Percentiles rank a stretch among this genome's conserved stretches.
Conservation (phyloP, 495 filamentous ascomycete species). For the Aspergillus ostianus region DNA sequence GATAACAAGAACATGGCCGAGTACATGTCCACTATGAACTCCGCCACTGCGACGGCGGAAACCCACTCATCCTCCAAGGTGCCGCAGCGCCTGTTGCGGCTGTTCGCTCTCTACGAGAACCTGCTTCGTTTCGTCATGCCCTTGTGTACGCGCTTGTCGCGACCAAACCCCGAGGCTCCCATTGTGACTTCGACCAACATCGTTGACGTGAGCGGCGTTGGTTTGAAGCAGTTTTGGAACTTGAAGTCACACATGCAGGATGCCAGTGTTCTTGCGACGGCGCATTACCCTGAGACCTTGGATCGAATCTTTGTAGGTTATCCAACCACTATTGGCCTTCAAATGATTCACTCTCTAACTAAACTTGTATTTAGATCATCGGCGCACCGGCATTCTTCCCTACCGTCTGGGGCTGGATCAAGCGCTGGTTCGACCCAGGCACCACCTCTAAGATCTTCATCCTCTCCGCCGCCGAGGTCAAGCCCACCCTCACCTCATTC, state of each 20-base stretch:
- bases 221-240: conserved; percentile 91
- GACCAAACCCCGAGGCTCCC: conserved; percentile 69
- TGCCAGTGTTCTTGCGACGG: conserved; percentile 79
- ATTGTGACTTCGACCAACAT: conserved; percentile 88
- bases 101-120: conserved; percentile 89
- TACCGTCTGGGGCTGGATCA: conserved; percentile 93
- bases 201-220: conserved; percentile 80
- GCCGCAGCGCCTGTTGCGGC: conserved; percentile 67
- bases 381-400: conserved; percentile 89
- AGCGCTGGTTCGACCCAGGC: conserved; percentile 92
- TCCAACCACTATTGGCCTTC: not conserved
- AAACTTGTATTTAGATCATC: conserved; percentile 55
- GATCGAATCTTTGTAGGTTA: conserved; percentile 74
- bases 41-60: conserved; percentile 56
- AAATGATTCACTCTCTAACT: not conserved
- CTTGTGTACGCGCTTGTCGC: conserved; percentile 69
- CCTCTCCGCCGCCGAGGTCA: conserved; percentile 64
- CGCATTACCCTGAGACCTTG: conserved; percentile 88
- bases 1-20: conserved; percentile 73
- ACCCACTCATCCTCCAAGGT: conserved; percentile 50
- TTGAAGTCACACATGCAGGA: conserved; percentile 90
- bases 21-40: conserved; percentile 64
- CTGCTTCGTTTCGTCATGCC: conserved; percentile 84
- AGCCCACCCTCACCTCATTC: conserved; percentile 70
- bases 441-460: conserved; percentile 95